Base-by-base conservation (phyloP, 371 early-diverging fungal genomes). In the Haplosporangium sp. region DNA sequence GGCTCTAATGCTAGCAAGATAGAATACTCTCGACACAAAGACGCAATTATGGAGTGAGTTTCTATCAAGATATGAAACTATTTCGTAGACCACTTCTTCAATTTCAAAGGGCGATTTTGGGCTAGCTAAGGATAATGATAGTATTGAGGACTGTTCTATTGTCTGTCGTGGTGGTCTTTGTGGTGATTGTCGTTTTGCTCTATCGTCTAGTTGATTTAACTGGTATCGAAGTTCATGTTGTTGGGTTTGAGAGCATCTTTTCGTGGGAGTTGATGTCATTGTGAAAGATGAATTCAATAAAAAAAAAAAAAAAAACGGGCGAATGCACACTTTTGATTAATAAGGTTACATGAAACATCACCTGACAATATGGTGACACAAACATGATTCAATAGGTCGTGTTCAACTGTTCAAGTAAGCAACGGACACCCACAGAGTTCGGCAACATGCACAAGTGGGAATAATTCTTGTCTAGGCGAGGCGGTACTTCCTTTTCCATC, bases 41-140 rank as follows among this genome's bases (percentile, higher is more conserved):
- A 72, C 58, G 44, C 82, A 75, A 45, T 62, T 75, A 60, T 57
- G 56, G 13, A 81, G 65, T 15, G 82, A 68, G 9, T 42, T 62
- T 50, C 63, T 67, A 52, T 81, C 76, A 13, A 75, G 65, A 40
- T 72, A 38, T 5, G 69, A 72, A 27, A 81, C 66, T 27, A 81
- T 81, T 57, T 71, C 81, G 34, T 58, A 56, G 44, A 81, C 66
- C 48, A 81, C 56, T 37, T 81, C 82, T 35, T 81, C 76, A 38
- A 81, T 69, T 3, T 61, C 72, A 47, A 81, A 47, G 1, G 82
- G 82, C 7, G 82, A 81, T 40, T 58, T 55, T 15, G 71, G 61
- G 7, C 47, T 50, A 19, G 67, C 56, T 7, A 45, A 27, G 19
- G 40, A 4, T 17, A 13, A 10, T 37, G 37, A 17, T 13, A 9